A percentile compares a stretch with the other conserved stretches of the same genome.
Conservation (phyloP, 1,284 basidiomycete species). For the Boletus mariae region DNA sequence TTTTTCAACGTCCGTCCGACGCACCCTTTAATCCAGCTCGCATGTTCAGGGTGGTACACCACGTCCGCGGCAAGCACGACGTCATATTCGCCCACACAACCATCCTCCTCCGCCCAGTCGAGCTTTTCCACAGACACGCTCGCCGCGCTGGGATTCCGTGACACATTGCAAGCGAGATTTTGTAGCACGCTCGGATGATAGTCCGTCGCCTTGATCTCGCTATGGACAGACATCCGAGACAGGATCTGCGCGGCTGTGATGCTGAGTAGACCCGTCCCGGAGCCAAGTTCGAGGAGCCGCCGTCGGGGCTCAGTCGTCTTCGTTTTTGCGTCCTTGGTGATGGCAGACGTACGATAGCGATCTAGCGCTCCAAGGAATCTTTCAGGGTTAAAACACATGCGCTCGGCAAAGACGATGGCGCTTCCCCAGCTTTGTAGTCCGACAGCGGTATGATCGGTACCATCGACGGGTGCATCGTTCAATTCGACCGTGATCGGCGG, state of each 20-base stretch:
- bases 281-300: conserved; percentile 77
- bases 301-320: conserved; percentile 23
- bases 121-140: conserved; percentile 43
- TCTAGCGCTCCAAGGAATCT: conserved; percentile 36
- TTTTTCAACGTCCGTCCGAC: conserved; percentile 46
- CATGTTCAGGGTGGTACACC: conserved; percentile 66
- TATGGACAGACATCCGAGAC: conserved; percentile 11
- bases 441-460: conserved; percentile 74
- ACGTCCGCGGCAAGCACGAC: conserved; percentile 68
- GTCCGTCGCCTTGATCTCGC: conserved; percentile 68
- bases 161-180: conserved; percentile 67
- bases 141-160: conserved; percentile 12
- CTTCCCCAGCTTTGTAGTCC: conserved; percentile 89
- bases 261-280: conserved; percentile 83
- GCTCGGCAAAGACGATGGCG: conserved; percentile 57
- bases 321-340: neutral
- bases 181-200: conserved; percentile 74
- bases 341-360: neutral
- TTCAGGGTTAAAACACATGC: conserved; percentile 42
- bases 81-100: conserved; percentile 42
- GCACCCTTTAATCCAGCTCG: conserved; percentile 60
- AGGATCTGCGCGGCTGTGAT: conserved; percentile 66
- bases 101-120: conserved; percentile 50
- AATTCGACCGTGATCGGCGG: conserved; percentile 53
- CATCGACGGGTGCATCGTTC: conserved; percentile 73